These are phyloP conservation scores for Trichoderma oligosporum DNA, from an alignment of 2,329 filamentous ascomycete species.

Conservation along the genomic window DNA sequence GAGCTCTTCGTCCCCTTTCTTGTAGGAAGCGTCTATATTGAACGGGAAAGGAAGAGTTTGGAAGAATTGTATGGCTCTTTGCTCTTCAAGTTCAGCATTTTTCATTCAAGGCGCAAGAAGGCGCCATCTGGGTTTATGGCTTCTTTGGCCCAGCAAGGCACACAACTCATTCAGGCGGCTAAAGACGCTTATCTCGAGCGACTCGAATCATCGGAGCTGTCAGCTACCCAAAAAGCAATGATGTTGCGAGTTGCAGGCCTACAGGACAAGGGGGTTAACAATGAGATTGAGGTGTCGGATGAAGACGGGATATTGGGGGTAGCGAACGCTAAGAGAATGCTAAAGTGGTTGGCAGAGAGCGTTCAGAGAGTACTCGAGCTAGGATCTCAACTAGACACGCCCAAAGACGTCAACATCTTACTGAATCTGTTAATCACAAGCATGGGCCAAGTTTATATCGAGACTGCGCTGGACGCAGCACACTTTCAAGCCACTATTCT, in stretches of 20 bases:
- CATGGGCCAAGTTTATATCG: constrained; percentile 79
- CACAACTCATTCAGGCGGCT: constrained; percentile 80
- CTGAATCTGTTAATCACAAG: constrained; percentile 78
- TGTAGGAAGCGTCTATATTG: constrained; percentile 66
- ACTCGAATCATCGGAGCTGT: constrained; percentile 83
- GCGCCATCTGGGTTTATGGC: constrained; percentile 88
- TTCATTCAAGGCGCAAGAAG: constrained; percentile 84
- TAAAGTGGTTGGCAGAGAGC: constrained; percentile 94
- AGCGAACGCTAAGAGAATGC: constrained; percentile 92
- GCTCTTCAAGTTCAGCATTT: constrained; percentile 95
- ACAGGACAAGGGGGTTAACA: constrained; percentile 69
- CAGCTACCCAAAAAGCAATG: constrained; percentile 82
- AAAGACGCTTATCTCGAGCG: constrained; percentile 89
- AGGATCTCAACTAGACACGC: constrained; percentile 81
- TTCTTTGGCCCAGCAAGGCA: constrained; percentile 83
- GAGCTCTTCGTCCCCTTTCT: constrained; percentile 72
- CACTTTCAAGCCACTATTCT: constrained; percentile 70
- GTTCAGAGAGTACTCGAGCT: constrained; percentile 88
- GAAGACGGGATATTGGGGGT: constrained; percentile 81
- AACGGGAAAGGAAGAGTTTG: constrained; percentile 63
- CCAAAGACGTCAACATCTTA: constrained; percentile 86
- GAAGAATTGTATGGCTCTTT: constrained; percentile 86
- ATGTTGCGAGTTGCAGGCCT: constrained; percentile 85
- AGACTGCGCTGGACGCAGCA: constrained; percentile 65
- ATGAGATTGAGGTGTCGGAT: constrained; percentile 86